Conservation (phyloP, 140 eudicot species). For the Bidens hawaiensis region DNA sequence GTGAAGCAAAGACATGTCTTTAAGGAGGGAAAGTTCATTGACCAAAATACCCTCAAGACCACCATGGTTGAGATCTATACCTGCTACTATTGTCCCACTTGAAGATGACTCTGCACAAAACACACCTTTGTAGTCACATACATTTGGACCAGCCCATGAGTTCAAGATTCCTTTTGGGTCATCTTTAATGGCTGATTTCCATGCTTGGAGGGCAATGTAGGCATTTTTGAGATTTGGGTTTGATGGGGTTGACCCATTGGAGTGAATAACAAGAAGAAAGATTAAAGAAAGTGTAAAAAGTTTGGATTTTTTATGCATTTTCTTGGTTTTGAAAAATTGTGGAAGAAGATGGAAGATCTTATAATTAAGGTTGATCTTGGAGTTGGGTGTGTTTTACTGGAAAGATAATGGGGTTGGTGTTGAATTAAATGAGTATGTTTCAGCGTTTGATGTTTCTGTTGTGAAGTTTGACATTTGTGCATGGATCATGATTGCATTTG, state of each 20-base stretch:
- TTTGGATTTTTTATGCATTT: constrained; percentile 10
- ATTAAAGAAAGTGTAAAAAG: constrained; percentile 21
- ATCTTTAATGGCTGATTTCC: constrained; percentile 66
- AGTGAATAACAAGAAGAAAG: constrained; percentile 17
- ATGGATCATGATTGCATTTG: constrained; percentile 3
- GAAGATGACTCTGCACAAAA: constrained; percentile 38
- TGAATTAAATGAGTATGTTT: constrained; percentile 29
- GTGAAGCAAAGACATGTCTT: constrained; percentile 69
- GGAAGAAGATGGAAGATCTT: constrained; percentile 13
- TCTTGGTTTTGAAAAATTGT: constrained; percentile 12
- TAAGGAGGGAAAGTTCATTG: constrained; percentile 53
- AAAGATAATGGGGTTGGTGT: constrained; percentile 32
- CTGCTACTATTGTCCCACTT: constrained; percentile 29
- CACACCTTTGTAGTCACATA: constrained; percentile 58
- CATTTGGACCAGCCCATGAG: constrained; percentile 66
- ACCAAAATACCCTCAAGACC: constrained; percentile 65
- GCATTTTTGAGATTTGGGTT: constrained; percentile 27
- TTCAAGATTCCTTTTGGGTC: constrained; percentile 55
- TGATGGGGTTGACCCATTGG: constrained; percentile 20
- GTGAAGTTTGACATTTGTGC: constrained; percentile 23
- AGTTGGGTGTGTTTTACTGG: constrained; percentile 7
- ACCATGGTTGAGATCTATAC: constrained; percentile 75
- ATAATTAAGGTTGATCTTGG: constrained; percentile 14
- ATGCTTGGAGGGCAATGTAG: constrained; percentile 70
- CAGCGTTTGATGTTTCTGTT: background rate